Evolutionary conservation across 345 rosid genomes (phyloP).

Genomic region (Acer negundo): DNA sequence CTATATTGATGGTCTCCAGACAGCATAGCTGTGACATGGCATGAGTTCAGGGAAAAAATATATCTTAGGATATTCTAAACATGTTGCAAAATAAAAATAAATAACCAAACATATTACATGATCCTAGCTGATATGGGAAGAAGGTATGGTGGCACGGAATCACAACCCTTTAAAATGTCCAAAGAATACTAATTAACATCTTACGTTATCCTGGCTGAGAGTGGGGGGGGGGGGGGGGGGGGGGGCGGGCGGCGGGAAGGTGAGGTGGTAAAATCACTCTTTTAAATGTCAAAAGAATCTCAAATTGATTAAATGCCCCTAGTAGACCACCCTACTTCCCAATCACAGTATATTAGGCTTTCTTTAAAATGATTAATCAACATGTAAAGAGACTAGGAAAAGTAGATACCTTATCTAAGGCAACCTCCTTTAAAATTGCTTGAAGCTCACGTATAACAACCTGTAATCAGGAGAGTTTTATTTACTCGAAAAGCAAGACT

Average conservation of each 20-base stretch:
- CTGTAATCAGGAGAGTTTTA: conserved; percentile 45
- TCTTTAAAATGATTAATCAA: background rate
- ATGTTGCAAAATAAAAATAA: background rate
- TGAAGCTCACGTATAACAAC: conserved; percentile 75
- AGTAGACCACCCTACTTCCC: conserved; percentile 6
- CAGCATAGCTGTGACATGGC: conserved; percentile 4
- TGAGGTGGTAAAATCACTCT: background rate
- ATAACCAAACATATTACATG: background rate
- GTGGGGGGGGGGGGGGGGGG: no score
- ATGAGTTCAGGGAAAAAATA: background rate
- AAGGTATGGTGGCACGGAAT: background rate
- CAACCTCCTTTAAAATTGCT: conserved; percentile 57
- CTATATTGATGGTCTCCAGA: background rate
- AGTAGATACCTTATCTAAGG: conserved; percentile 70
- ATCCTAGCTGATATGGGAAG: no score
- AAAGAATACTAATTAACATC: background rate
- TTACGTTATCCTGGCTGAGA: background rate
- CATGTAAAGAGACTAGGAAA: conserved; percentile 4
- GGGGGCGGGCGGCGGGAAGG: no score
- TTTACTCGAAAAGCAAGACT: conserved; percentile 21
- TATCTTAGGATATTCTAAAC: conserved; percentile 8
- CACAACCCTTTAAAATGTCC: background rate
- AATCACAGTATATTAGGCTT: background rate
- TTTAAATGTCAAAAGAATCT: background rate
- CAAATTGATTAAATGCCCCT: background rate